Base-by-base conservation (phyloP, 768 basidiomycete species). In the Sporobolomyces pararoseus region DNA sequence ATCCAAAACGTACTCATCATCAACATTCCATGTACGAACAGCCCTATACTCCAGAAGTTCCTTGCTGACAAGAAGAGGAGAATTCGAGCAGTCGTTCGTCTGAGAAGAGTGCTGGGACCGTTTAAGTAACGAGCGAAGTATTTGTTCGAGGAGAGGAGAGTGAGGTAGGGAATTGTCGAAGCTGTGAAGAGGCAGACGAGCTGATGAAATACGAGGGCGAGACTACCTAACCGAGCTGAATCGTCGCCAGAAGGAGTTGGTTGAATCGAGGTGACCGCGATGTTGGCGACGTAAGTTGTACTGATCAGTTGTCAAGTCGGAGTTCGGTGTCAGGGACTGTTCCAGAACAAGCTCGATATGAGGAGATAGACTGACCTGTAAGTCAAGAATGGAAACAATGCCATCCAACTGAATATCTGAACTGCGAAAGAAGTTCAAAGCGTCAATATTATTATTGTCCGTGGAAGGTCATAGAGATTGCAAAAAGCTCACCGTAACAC, bases 181-280 rank as follows among this genome's bases (percentile, higher is more conserved):
- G 89, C 91, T 25, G 85, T 82, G 23, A 82, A 70, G n/a, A 98
- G 84, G 1, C 87, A 83, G 6, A 95, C 80, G 14, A 91, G 27
- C 0, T 93, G 83, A 35, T 87, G 88, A 71, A 84, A 87, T 76
- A 97, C 87, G 52, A 96, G 81, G 0, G 94, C 90, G 32, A 89
- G 84, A 3, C 90, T 86, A 16, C 93, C 95, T 1, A 90, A 83
- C 9, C 92, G 85, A 0, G 89, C 92, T 1, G 89, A 87, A 74
- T 90, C 87, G 7, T 83, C 83, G 29, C 79, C 4, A 78, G 78
- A n/a, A 75, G 74, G 25, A 76, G 77, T 0, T 76, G 59, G 53
- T 0, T n/a, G 0, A 23, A 49, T 9, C 19, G 47, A n/a, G 0
- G 63, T 47, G 39, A 61, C 13, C 7, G 65, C 65, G 34, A 65